Evolutionary conservation across 2,329 filamentous ascomycete species (phyloP).

Genomic region (Elsinoe ampelina): DNA sequence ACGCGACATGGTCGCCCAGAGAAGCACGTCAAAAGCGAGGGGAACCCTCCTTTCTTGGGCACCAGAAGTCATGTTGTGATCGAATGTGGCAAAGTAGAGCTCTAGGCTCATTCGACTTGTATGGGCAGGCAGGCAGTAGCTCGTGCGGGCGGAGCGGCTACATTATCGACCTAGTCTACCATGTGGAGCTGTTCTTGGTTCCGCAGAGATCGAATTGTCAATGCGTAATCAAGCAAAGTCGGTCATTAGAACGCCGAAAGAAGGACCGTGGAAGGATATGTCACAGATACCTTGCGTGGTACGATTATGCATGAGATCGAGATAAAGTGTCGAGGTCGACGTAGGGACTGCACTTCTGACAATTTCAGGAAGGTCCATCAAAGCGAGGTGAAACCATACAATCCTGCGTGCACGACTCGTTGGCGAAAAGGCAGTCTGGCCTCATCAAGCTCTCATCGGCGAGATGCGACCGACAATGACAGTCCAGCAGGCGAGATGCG

Average conservation of each 20-base stretch:
- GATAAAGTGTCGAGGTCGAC: background rate
- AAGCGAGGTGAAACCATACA: background rate
- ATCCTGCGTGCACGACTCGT: background rate
- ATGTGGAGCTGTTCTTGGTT: background rate
- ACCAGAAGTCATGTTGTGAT: constrained; percentile 3
- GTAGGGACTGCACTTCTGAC: background rate
- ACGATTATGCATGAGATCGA: background rate
- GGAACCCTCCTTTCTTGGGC: background rate
- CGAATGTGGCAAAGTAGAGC: constrained; percentile 6
- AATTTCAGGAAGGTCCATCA: background rate
- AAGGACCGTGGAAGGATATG: background rate
- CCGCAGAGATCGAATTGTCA: background rate
- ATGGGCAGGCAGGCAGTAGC: background rate
- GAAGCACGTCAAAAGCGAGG: background rate
- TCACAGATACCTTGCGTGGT: background rate
- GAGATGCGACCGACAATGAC: background rate
- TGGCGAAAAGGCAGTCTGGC: background rate
- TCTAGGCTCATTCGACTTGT: constrained; percentile 3
- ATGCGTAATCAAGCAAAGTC: background rate
- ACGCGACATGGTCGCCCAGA: background rate
- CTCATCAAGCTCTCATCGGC: background rate
- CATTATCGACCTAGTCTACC: constrained; percentile 9
- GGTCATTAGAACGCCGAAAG: background rate
- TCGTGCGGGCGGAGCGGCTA: constrained; percentile 4
- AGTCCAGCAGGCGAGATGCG: background rate